A percentile compares a stretch with the other conserved stretches of the same genome.
phyloP scores from a whole-genome alignment of 139 green algal genomes.

The Parachlorella kessleri region DNA sequence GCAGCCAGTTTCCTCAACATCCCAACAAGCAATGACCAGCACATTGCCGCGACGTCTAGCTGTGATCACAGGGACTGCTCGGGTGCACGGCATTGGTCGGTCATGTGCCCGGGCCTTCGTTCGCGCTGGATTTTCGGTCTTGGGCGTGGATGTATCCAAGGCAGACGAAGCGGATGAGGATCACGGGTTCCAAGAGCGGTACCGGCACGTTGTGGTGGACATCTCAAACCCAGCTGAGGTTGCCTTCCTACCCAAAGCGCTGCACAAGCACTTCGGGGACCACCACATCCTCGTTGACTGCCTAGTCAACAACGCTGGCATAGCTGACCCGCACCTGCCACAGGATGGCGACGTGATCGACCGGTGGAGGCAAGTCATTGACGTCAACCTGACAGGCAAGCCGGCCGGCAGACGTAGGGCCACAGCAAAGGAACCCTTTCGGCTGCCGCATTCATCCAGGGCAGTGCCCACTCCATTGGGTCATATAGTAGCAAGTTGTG shows the following conservation, averaged over 20 bases:
- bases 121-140: conserved; percentile 5
- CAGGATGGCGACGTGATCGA: not conserved
- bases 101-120: conserved; percentile 17
- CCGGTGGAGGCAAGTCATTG: conserved; percentile 22
- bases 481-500: too few relatives aligned
- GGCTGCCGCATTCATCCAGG: too few relatives aligned
- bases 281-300: not conserved
- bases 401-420: not conserved
- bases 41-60: not conserved
- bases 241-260: not conserved
- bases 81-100: conserved; percentile 18
- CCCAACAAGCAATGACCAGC: not conserved
- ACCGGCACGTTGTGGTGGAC: conserved; percentile 11
- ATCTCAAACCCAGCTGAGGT: conserved; percentile 5
- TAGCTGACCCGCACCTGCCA: conserved; percentile 23
- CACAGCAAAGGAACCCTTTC: too few relatives aligned
- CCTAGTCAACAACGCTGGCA: conserved; percentile 24
- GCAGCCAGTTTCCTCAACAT: not conserved
- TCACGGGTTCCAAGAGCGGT: not conserved
- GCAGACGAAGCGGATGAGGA: conserved; percentile 19
- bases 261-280: conserved; percentile 9
- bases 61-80: conserved; percentile 28
- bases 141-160: conserved; percentile 26
- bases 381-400: conserved; percentile 23
- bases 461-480: too few relatives aligned